Percentiles rank a stretch among this genome's conserved stretches.
Conservation (phyloP, 2,329 filamentous ascomycete genomes). For the Didymella pomorum region DNA sequence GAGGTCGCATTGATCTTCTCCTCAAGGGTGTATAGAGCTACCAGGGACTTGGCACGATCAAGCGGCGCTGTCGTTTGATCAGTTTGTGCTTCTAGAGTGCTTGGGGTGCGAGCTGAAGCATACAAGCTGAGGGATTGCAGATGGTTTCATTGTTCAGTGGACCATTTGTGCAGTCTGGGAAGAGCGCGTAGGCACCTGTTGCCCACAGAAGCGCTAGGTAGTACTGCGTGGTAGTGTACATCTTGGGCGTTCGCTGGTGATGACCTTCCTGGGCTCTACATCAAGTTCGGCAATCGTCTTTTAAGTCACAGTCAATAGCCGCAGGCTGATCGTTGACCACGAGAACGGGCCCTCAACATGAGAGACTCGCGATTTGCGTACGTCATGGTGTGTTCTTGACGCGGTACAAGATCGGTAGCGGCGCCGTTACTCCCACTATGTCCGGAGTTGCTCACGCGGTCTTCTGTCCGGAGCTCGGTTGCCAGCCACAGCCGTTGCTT, state of each 20-base stretch:
- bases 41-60: slow-evolving; percentile 36
- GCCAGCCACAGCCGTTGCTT: slow-evolving; percentile 25
- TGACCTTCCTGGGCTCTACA: background rate
- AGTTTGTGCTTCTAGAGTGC: no score
- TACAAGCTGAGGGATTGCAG: slow-evolving; percentile 57
- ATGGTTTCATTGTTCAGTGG: slow-evolving; percentile 60
- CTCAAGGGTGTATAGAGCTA: slow-evolving; percentile 39
- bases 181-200: slow-evolving; percentile 38
- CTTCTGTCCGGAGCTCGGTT: slow-evolving; percentile 6
- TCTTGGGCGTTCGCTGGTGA: slow-evolving; percentile 3
- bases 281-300: background rate
- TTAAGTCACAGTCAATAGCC: slow-evolving; percentile 33
- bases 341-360: slow-evolving; percentile 10
- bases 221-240: slow-evolving; percentile 21
- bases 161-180: slow-evolving; percentile 62
- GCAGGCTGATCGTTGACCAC: slow-evolving; percentile 15
- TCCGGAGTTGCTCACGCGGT: slow-evolving; percentile 1
- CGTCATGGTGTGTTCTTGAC: slow-evolving; percentile 23
- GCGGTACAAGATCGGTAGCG: slow-evolving; percentile 12
- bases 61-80: slow-evolving; percentile 29
- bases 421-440: slow-evolving; percentile 8
- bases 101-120: no score
- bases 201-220: slow-evolving; percentile 20
- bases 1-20: slow-evolving; percentile 63
- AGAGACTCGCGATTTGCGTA: slow-evolving; percentile 16